Evolutionary conservation across 2,329 filamentous ascomycete species (phyloP).

Genomic region (Ceratocystis smalleyi): DNA sequence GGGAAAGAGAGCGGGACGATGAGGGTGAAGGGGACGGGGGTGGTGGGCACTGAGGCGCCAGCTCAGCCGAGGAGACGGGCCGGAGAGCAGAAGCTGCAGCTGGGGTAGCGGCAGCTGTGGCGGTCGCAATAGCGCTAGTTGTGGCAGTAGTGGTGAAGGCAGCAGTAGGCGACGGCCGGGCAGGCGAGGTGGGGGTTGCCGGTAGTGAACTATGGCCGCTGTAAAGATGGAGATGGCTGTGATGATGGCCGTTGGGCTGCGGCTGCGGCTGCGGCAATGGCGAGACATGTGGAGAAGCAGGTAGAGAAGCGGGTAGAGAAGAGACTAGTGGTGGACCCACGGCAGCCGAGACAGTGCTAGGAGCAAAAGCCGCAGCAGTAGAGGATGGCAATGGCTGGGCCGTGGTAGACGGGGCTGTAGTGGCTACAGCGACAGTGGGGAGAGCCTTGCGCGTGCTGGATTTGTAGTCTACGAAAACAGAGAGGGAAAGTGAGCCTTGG

Average conservation of each 20-base stretch:
- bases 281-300: background rate
- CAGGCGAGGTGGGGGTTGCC: background rate
- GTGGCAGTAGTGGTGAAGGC: background rate
- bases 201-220: background rate
- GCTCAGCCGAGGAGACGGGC: background rate
- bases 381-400: background rate
- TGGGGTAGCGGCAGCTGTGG: background rate
- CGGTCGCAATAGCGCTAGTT: background rate
- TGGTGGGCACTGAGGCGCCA: background rate
- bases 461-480: slow-evolving; percentile 6
- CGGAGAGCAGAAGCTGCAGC: background rate
- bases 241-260: background rate
- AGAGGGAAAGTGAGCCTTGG: background rate
- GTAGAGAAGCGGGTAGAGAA: background rate
- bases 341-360: background rate
- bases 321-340: background rate
- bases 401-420: background rate
- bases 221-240: background rate
- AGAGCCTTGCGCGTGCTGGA: background rate
- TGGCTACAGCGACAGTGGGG: background rate
- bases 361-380: background rate
- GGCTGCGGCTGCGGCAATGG: background rate
- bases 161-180: background rate
- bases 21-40: background rate
- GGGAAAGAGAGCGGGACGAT: slow-evolving; percentile 19